Base-by-base conservation (phyloP, 192 early-diverging fungal genomes). In the Thoreauomyces humboldtii region DNA sequence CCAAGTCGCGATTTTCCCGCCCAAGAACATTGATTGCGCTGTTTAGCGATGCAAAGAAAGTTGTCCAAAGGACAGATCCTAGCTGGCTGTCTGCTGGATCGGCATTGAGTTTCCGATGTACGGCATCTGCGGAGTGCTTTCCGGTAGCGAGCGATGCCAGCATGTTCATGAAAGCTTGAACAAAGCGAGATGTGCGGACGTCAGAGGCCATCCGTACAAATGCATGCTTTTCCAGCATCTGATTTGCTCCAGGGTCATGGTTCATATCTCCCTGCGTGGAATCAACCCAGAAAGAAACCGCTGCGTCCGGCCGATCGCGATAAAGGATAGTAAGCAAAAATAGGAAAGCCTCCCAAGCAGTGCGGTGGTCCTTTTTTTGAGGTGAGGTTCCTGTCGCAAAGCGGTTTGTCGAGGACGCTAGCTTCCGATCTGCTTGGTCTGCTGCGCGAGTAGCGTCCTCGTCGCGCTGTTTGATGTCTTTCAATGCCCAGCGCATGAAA, bases 81-180 rank as follows among this genome's bases (percentile, higher is more conserved):
- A 60, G 31, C 64, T 32, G 47, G 25, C 51, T 35, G 36, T 61
- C 53, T 29, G 32, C 17, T 29, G 69, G 25, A 52, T 76, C 42
- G 50, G 56, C 21, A 41, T 72, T 42, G 63, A 94, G 68, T 71
- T 86, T 87, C 33, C 76, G 59, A 45, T 82, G 75, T 0, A 86
- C 85, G 24, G 82, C 71, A 5, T 72, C 57, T 14, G 91, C 87
- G 66, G 82, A 89, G 42, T 85, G 71, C 25, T 72, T 36, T 1
- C 96, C 96, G 4, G 89, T 87, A 0, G 95, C 85, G 27, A 98
- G 74, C 0, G 93, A 83, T 19, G 87, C 81, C 15, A 98, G 75
- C 79, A 94, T 88, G 60, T 92, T 82, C 50, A 92, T 84, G 70
- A 89, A 93, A 1, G 87, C 83, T 21, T 29, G 22, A 29, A 77